Conservation (phyloP, 2,329 filamentous ascomycete species). For the Microdochium paspali region DNA sequence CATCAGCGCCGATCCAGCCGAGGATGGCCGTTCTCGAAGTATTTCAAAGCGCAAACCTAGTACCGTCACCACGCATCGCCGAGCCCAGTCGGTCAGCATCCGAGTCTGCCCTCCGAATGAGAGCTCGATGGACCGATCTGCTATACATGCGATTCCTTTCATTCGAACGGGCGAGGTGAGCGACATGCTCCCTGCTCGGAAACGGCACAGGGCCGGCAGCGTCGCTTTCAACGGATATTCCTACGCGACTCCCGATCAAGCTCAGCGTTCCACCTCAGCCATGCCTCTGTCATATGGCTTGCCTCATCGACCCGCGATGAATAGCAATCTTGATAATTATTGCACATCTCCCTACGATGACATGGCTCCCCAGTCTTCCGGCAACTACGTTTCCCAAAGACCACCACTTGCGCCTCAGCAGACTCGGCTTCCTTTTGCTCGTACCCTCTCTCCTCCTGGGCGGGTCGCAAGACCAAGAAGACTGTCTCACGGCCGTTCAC, state of each 20-base stretch:
- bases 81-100: slow-evolving; percentile 24
- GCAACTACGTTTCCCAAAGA: neutral
- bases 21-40: slow-evolving; percentile 16
- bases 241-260: neutral
- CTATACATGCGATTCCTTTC: neutral
- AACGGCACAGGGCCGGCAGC: neutral
- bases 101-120: slow-evolving; percentile 8
- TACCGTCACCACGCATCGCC: slow-evolving; percentile 14
- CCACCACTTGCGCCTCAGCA: neutral
- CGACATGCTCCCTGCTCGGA: neutral
- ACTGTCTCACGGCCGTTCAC: neutral
- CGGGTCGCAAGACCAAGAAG: neutral
- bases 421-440: neutral
- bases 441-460: neutral
- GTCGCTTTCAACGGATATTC: neutral
- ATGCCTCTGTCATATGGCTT: neutral
- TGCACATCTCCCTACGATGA: neutral
- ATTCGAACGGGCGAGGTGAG: neutral
- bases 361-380: neutral
- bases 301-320: neutral
- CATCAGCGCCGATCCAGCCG: slow-evolving; percentile 29
- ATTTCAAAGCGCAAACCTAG: slow-evolving; percentile 14
- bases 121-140: neutral
- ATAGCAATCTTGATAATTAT: neutral
- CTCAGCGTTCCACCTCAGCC: neutral